A percentile compares a stretch with the other conserved stretches of the same genome.
These are phyloP conservation scores for Zygoascus bituminiphila DNA, from an alignment of 805 yeast species.

Conservation along the genomic window DNA sequence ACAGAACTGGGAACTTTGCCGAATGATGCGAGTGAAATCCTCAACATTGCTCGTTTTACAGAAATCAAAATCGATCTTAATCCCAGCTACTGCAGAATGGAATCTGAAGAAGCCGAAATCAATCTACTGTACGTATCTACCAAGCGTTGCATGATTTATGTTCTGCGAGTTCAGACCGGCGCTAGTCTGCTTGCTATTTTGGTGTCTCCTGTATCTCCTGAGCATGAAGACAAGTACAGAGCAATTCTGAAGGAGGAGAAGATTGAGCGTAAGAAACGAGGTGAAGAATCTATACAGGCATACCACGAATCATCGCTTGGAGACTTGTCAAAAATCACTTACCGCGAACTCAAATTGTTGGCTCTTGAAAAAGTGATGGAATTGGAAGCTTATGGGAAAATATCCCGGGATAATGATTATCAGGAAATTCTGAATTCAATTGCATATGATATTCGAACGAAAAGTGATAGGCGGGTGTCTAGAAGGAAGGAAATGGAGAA, in stretches of 20 bases:
- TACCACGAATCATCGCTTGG: conserved; percentile 35
- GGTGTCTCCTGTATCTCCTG: conserved; percentile 54
- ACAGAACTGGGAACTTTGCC: conserved; percentile 36
- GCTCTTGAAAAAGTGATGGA: conserved; percentile 70
- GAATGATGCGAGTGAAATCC: conserved; percentile 37
- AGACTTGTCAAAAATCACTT: conserved; percentile 40
- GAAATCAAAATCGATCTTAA: conserved; percentile 50
- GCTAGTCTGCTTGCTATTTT: conserved; percentile 60
- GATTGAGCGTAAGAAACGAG: conserved; percentile 23
- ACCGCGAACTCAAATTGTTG: conserved; percentile 67
- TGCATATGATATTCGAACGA: conserved; percentile 65
- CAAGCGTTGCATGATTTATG: conserved; percentile 72
- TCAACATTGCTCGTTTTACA: conserved; percentile 46
- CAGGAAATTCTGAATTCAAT: conserved; percentile 77
- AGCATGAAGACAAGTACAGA: conserved; percentile 60
- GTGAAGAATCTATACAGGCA: conserved; percentile 24
- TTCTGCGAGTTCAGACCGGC: conserved; percentile 72
- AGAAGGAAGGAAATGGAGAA: conserved; percentile 39
- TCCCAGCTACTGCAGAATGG: conserved; percentile 40
- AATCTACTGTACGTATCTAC: conserved; percentile 62
- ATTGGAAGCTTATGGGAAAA: conserved; percentile 57
- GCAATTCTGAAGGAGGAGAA: conserved; percentile 45
- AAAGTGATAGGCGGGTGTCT: conserved; percentile 42
- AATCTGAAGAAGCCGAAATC: conserved; percentile 46
- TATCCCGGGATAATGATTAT: conserved; percentile 60